phyloP scores from a whole-genome alignment of 768 basidiomycete species.

The Lactifluus subvellereus region DNA sequence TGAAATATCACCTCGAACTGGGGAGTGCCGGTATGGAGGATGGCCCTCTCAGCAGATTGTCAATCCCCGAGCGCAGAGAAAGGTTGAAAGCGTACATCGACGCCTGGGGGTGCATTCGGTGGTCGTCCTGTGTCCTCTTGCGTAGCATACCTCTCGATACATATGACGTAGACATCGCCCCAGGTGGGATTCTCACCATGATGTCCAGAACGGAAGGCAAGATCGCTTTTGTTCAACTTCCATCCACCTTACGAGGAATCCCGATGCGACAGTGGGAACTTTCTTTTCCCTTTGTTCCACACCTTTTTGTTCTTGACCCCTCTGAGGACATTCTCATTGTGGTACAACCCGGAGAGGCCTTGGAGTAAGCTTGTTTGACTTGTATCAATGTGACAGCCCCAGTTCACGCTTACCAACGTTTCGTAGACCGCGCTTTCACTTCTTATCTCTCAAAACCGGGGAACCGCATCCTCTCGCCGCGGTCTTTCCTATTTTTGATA shows the following conservation, averaged over 20 bases:
- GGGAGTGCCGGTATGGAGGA: conserved; percentile 3
- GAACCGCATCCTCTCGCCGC: conserved; percentile 11
- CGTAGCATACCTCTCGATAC: background rate
- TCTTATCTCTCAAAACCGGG: conserved; percentile 10
- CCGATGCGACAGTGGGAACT: conserved; percentile 7
- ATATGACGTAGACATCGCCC: background rate
- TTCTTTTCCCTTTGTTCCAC: conserved; percentile 1
- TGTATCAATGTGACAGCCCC: background rate
- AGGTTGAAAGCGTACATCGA: background rate
- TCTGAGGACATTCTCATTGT: conserved; percentile 9
- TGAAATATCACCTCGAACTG: conserved; percentile 10
- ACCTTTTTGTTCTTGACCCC: background rate
- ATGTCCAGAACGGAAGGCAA: background rate
- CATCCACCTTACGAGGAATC: conserved; percentile 2
- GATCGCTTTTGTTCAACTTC: conserved; percentile 2
- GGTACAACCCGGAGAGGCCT: background rate
- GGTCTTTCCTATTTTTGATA: background rate
- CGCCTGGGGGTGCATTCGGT: conserved; percentile 1
- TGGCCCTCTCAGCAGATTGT: background rate
- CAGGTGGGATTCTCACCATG: conserved; percentile 9
- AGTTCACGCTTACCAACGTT: background rate
- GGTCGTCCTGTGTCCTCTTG: conserved; percentile 5
- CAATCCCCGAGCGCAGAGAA: conserved; percentile 8
- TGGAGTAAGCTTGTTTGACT: background rate
- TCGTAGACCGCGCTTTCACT: background rate